phyloP scores from a whole-genome alignment of 306 rosid genomes.

The Lupinus albus region DNA sequence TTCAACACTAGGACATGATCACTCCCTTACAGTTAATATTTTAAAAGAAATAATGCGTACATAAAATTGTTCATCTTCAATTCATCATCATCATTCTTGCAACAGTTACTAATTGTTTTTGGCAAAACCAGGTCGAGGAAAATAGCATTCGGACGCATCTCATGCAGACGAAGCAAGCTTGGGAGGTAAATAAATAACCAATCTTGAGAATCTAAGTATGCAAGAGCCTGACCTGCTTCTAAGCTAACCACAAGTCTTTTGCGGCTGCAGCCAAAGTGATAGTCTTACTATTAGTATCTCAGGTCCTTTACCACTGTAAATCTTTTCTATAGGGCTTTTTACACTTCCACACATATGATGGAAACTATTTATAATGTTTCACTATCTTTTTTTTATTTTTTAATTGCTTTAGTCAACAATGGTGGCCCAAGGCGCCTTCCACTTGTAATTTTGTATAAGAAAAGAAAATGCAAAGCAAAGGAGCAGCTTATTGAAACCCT shows the following conservation, averaged over 20 bases:
- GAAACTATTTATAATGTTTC: conserved; percentile 37
- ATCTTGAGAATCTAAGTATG: conserved; percentile 44
- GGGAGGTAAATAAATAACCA: conserved; percentile 50
- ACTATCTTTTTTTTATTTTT: background rate
- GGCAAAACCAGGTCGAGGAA: conserved; percentile 72
- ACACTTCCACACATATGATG: conserved; percentile 29
- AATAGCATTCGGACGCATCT: conserved; percentile 80
- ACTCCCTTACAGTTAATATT: conserved; percentile 6
- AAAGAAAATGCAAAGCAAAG: conserved; percentile 53
- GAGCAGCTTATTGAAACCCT: conserved; percentile 34
- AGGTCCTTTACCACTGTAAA: conserved; percentile 54
- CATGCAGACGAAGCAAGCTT: conserved; percentile 68
- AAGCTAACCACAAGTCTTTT: conserved; percentile 44
- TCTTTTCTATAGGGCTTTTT: conserved; percentile 37
- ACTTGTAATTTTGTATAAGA: conserved; percentile 61
- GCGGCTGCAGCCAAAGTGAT: conserved; percentile 48
- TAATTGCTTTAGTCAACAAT: conserved; percentile 32
- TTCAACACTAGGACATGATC: conserved; percentile 10
- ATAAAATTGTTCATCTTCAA: background rate
- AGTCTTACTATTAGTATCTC: conserved; percentile 32
- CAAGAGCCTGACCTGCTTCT: conserved; percentile 53
- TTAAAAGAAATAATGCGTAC: background rate
- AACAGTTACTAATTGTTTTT: conserved; percentile 37
- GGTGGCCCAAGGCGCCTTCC: conserved; percentile 49
- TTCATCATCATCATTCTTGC: conserved; percentile 1